Percentiles rank a stretch among this genome's conserved stretches.
These are phyloP conservation scores for Camelina hispida DNA, from an alignment of 345 rosid species.

Conservation along the genomic window DNA sequence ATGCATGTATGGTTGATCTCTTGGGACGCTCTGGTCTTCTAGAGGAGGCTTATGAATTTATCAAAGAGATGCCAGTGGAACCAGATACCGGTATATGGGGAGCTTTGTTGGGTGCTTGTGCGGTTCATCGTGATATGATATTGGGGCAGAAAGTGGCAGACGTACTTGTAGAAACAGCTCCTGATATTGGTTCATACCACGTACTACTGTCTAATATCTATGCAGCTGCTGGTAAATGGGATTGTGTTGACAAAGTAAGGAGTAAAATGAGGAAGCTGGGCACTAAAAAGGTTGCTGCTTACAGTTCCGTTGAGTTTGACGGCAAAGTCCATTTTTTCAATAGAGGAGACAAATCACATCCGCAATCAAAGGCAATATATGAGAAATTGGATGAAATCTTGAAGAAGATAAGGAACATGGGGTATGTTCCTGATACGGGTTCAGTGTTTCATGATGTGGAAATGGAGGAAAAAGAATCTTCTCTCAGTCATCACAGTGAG, in stretches of 20 bases:
- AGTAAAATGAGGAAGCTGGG: slow-evolving; percentile 54
- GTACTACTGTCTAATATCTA: slow-evolving; percentile 60
- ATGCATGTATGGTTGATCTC: slow-evolving; percentile 59
- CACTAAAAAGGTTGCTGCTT: slow-evolving; percentile 55
- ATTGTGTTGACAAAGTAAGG: slow-evolving; percentile 55
- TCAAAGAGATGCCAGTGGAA: slow-evolving; percentile 51
- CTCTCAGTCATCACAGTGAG: slow-evolving; percentile 62
- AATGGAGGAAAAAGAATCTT: slow-evolving; percentile 64
- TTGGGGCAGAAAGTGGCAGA: slow-evolving; percentile 57
- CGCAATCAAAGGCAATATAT: slow-evolving; percentile 51
- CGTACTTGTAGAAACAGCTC: slow-evolving; percentile 50
- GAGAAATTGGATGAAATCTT: slow-evolving; percentile 53
- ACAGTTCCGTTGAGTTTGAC: slow-evolving; percentile 58
- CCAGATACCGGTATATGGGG: slow-evolving; percentile 56
- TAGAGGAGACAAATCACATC: slow-evolving; percentile 65
- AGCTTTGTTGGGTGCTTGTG: slow-evolving; percentile 57
- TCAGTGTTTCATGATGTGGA: slow-evolving; percentile 66
- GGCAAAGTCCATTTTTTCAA: slow-evolving; percentile 57
- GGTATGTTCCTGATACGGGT: slow-evolving; percentile 59
- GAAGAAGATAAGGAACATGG: slow-evolving; percentile 52
- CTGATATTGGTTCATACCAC: slow-evolving; percentile 55
- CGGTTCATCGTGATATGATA: slow-evolving; percentile 49
- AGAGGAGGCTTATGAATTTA: slow-evolving; percentile 51
- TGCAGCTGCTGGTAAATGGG: slow-evolving; percentile 58
- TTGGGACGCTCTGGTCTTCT: slow-evolving; percentile 53